phyloP scores from a whole-genome alignment of 345 rosid genomes.

The Eucalyptus dawsonii region DNA sequence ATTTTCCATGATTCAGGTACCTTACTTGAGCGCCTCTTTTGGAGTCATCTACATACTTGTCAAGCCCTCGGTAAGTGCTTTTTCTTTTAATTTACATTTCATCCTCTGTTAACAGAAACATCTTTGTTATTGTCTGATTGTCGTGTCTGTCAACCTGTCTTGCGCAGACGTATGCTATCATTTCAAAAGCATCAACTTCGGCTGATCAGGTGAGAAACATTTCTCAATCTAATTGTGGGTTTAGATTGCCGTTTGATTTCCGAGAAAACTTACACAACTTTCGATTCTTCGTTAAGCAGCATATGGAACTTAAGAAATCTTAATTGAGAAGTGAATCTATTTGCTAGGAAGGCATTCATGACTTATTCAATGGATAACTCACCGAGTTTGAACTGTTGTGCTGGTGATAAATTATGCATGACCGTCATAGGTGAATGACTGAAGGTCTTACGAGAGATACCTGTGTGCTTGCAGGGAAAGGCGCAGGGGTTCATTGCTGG shows the following conservation, averaged over 20 bases:
- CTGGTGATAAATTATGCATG: not conserved
- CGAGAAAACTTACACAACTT: not conserved
- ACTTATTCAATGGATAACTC: not conserved
- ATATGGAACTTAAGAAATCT: not conserved
- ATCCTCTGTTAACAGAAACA: not conserved
- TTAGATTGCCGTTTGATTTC: not conserved
- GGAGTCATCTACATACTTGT: slow-evolving; percentile 37
- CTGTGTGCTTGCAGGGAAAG: slow-evolving; percentile 21
- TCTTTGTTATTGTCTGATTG: not conserved
- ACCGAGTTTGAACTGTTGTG: not conserved
- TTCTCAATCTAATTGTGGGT: not conserved
- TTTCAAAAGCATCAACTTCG: slow-evolving; percentile 39
- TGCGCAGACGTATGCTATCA: slow-evolving; percentile 37
- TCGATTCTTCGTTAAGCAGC: not conserved
- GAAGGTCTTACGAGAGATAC: not conserved
- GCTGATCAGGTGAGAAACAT: slow-evolving; percentile 23
- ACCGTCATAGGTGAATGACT: not conserved
- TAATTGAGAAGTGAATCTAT: not conserved
- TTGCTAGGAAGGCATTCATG: not conserved
- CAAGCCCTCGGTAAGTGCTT: slow-evolving; percentile 28
- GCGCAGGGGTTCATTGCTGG: slow-evolving; percentile 50
- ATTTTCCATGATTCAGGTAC: slow-evolving; percentile 16
- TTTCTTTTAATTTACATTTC: not conserved
- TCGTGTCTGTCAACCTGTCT: not conserved
- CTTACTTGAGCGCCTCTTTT: slow-evolving; percentile 38